These are phyloP conservation scores for Candida dajiaensis DNA, from an alignment of 805 yeast species.

Conservation along the genomic window DNA sequence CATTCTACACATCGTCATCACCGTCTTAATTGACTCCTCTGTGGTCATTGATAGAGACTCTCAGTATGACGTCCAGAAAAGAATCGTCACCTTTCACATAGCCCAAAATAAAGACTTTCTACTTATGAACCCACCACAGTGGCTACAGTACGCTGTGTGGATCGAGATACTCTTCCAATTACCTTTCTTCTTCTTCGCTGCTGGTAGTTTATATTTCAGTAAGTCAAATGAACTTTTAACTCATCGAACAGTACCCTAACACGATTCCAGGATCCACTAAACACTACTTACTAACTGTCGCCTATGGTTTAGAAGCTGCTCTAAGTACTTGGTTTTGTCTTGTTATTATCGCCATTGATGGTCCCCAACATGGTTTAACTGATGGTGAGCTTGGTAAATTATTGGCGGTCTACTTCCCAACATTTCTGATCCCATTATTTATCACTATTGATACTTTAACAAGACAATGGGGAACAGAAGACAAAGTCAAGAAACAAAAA, in stretches of 20 bases:
- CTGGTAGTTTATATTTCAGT: conserved; percentile 28
- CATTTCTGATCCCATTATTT: conserved; percentile 54
- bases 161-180: conserved; percentile 72
- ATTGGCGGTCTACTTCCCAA: conserved; percentile 59
- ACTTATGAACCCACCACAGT: conserved; percentile 49
- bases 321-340: conserved; percentile 75
- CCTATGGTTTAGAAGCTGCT: conserved; percentile 81
- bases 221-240: conserved; percentile 14
- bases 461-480: conserved; percentile 14
- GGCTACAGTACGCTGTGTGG: conserved; percentile 70
- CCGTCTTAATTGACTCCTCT: conserved; percentile 69
- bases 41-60: conserved; percentile 55
- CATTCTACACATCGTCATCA: conserved; percentile 67
- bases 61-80: conserved; percentile 42
- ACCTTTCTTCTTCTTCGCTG: conserved; percentile 63
- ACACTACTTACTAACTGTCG: conserved; percentile 38
- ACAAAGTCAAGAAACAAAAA: background rate
- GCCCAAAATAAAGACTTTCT: conserved; percentile 66
- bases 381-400: conserved; percentile 36
- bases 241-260: conserved; percentile 4
- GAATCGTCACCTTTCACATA: conserved; percentile 54
- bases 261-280: conserved; percentile 13
- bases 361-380: conserved; percentile 28
- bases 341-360: conserved; percentile 35
- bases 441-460: conserved; percentile 31